These are phyloP conservation scores for Tricholoma flavovirens DNA, from an alignment of 768 basidiomycete genomes.

Conservation along the genomic window DNA sequence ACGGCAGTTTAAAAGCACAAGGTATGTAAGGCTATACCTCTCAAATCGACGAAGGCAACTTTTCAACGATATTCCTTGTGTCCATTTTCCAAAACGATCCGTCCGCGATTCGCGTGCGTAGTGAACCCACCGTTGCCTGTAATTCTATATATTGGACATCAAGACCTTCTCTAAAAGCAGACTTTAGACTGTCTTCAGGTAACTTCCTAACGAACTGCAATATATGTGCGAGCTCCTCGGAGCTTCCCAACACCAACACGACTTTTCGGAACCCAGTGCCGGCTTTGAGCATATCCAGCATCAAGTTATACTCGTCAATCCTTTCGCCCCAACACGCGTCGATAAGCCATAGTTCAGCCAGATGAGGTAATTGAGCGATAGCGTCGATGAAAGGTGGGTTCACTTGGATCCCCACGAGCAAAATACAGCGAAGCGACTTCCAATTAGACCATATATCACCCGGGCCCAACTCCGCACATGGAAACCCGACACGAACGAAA, in stretches of 20 bases:
- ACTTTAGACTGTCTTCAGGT: background rate
- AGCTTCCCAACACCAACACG: background rate
- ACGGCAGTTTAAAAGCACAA: too few species aligned
- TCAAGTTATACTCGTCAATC: background rate
- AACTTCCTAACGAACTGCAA: background rate
- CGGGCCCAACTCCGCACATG: conserved; percentile 11
- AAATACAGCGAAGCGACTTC: conserved; percentile 9
- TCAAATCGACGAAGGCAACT: background rate
- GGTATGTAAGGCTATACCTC: background rate
- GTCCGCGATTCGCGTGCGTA: background rate
- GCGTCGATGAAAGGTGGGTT: conserved; percentile 8
- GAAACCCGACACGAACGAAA: conserved; percentile 10
- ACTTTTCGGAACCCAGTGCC: background rate
- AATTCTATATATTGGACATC: background rate
- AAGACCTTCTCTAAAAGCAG: background rate
- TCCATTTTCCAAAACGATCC: background rate
- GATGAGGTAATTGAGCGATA: conserved; percentile 4
- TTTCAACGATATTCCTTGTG: background rate
- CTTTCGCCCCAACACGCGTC: conserved; percentile 14
- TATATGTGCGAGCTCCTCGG: background rate
- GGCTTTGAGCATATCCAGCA: background rate
- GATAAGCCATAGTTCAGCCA: conserved; percentile 10
- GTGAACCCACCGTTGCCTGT: background rate
- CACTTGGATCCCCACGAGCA: conserved; percentile 10
- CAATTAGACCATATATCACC: conserved; percentile 5